Percentiles rank a stretch among this genome's conserved stretches.
Evolutionary conservation across 2,329 filamentous ascomycete genomes (phyloP).

Genomic region (Dryadomyces quercivorus): DNA sequence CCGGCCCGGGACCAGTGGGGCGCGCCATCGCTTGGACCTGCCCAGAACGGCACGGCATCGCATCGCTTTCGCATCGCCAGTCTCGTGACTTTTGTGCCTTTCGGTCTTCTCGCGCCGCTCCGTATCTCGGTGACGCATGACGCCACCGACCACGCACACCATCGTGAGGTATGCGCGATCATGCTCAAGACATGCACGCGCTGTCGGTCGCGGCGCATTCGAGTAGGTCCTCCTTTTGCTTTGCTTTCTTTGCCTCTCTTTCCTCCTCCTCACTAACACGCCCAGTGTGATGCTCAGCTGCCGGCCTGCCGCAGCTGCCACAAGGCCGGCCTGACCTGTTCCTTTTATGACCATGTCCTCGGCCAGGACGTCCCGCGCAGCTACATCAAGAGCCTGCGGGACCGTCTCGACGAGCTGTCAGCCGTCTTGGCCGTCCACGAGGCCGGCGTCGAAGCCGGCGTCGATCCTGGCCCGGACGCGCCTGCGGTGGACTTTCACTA

Average conservation of each 20-base stretch:
- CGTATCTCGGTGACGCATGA: no score
- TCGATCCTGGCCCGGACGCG: neutral
- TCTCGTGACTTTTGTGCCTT: no score
- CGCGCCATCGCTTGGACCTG: neutral
- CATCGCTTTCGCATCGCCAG: neutral
- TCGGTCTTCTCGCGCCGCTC: no score
- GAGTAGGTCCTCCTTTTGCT: neutral
- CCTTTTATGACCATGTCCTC: slow-evolving; percentile 3
- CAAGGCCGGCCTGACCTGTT: neutral
- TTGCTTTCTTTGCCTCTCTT: neutral
- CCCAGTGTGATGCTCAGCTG: slow-evolving; percentile 2
- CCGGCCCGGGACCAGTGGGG: neutral
- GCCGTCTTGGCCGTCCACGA: neutral
- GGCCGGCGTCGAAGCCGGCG: neutral
- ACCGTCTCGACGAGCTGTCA: neutral
- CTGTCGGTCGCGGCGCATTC: slow-evolving; percentile 2
- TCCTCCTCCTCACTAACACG: neutral
- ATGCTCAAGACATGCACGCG: slow-evolving; percentile 3
- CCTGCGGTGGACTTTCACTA: neutral
- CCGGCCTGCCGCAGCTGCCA: slow-evolving; percentile 4
- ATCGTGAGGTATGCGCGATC: neutral
- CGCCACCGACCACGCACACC: no score
- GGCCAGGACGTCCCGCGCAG: slow-evolving; percentile 1
- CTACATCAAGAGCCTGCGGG: slow-evolving; percentile 3
- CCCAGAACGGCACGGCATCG: neutral